Evolutionary conservation across 1,284 basidiomycete species (phyloP), one percentile per base, ranked within the genome.

Genomic region (Trichosporon faecale): DNA sequence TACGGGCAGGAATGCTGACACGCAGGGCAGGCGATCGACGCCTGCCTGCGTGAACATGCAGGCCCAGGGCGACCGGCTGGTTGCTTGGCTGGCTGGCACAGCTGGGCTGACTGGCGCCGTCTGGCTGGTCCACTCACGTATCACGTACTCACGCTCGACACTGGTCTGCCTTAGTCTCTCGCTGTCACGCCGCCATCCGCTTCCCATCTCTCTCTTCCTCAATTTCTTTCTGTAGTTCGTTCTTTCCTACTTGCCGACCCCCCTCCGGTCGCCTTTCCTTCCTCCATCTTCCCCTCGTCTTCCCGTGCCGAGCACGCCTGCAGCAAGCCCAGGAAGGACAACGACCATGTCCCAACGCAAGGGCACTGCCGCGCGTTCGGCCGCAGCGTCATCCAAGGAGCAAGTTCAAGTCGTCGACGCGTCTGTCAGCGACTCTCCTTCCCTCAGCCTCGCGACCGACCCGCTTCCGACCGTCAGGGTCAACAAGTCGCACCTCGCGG

Each of bases 401-500:
- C 33, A 55, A 14, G 61, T 40, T 40, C 40, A 37, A 21, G 23
- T 25, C 55, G n/a, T 29, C 44, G 61, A 64, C 61, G 29, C 70
- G 57, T 55, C 65, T 25, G 8, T 31, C 57, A 33, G 29, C 57
- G 29, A n/a, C 29, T 12, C 57, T 29, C 35, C 46, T 23, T 44
- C 71, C 33, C 18, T 49, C 23, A 57, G 66, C 23, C 68, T 82
- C 23, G 74, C 75, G 12, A 78, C 74, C 3, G 81, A 80, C 70
- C 80, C 82, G 0, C 71, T 82, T 11, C 82, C 82, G 2, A 74
- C 70, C 0, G 87, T 94, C 78, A 91, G 91, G 79, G 89, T 95
- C 74, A 97, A 97, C 86, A 92, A 91, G 76, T 87, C 89, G 29
- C 93, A 88, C 80, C 78, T 89, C 65, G 87, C 87, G 23, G 94